phyloP scores from a whole-genome alignment of 495 filamentous ascomycete genomes.

The Xylaria castorea region DNA sequence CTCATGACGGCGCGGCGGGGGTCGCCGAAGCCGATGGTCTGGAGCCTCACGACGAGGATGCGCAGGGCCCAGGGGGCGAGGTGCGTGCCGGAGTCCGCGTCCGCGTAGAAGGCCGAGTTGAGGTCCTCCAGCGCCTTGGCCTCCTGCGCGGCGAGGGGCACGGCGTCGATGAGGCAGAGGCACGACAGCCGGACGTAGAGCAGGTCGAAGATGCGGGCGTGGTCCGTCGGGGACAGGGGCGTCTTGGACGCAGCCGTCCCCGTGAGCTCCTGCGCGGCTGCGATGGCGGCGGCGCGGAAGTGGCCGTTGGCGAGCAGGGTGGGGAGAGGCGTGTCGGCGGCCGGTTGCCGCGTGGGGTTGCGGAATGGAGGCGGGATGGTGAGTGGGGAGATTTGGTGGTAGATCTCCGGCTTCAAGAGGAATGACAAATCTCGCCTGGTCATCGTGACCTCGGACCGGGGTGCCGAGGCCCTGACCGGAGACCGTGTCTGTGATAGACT shows the following conservation, averaged over 20 bases:
- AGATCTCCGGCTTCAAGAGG: slow-evolving; percentile 78
- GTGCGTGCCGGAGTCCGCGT: slow-evolving; percentile 56
- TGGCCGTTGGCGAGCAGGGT: slow-evolving; percentile 64
- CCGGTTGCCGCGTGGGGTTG: slow-evolving; percentile 50
- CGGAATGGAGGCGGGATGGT: slow-evolving; percentile 71
- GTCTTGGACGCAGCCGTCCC: slow-evolving; percentile 52
- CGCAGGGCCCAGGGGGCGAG: slow-evolving; percentile 89
- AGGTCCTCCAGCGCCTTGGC: slow-evolving; percentile 84
- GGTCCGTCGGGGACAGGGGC: slow-evolving; percentile 60
- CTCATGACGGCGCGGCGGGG: slow-evolving; percentile 82
- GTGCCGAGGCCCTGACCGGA: slow-evolving; percentile 27
- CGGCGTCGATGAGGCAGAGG: slow-evolving; percentile 72
- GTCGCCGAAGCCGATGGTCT: slow-evolving; percentile 84
- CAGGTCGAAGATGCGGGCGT: slow-evolving; percentile 71
- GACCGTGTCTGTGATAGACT: slow-evolving; percentile 28
- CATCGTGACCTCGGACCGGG: slow-evolving; percentile 33
- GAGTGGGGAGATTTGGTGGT: slow-evolving; percentile 74
- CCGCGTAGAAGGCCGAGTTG: slow-evolving; percentile 70
- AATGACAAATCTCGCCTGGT: slow-evolving; percentile 75
- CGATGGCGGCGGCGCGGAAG: slow-evolving; percentile 76
- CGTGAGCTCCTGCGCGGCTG: slow-evolving; percentile 71
- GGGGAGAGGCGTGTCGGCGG: slow-evolving; percentile 56
- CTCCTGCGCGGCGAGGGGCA: slow-evolving; percentile 81
- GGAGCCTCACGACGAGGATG: slow-evolving; percentile 79
- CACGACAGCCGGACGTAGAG: slow-evolving; percentile 85